phyloP scores from a whole-genome alignment of 495 filamentous ascomycete genomes.

The Apodospora peruviana region DNA sequence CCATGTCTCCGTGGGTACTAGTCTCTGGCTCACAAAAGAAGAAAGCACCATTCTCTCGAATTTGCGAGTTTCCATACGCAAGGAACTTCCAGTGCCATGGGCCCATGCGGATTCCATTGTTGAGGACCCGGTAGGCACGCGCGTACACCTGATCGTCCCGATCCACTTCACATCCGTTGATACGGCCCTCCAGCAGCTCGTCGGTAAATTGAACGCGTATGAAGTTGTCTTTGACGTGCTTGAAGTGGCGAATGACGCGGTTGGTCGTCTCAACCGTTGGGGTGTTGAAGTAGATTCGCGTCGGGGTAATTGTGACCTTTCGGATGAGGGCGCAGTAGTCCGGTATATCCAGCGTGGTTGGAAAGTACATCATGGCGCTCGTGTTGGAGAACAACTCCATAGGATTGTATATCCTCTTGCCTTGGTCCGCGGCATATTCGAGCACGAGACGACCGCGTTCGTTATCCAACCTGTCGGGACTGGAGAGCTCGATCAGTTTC shows the following conservation, averaged over 20 bases:
- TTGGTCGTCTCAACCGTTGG: slow-evolving; percentile 85
- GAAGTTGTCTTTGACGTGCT: slow-evolving; percentile 67
- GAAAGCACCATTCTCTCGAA: slow-evolving; percentile 87
- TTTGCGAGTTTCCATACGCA: slow-evolving; percentile 92
- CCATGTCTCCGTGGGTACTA: slow-evolving; percentile 49
- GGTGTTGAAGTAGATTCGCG: slow-evolving; percentile 68
- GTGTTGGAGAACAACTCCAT: slow-evolving; percentile 64
- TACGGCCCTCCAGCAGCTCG: slow-evolving; percentile 52
- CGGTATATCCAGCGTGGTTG: slow-evolving; percentile 52
- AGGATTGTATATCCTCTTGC: slow-evolving; percentile 58
- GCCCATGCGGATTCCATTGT: slow-evolving; percentile 76
- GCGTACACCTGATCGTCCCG: slow-evolving; percentile 68
- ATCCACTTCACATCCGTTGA: slow-evolving; percentile 35
- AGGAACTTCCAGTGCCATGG: slow-evolving; percentile 82
- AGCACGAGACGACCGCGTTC: slow-evolving; percentile 33
- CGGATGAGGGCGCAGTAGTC: slow-evolving; percentile 68
- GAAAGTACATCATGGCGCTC: slow-evolving; percentile 37
- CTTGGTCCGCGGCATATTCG: slow-evolving; percentile 38
- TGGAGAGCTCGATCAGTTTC: slow-evolving; percentile 46
- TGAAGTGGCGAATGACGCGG: slow-evolving; percentile 70
- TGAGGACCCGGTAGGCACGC: slow-evolving; percentile 64
- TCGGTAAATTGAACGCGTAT: slow-evolving; percentile 90
- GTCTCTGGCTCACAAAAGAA: slow-evolving; percentile 54
- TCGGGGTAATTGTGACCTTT: slow-evolving; percentile 75
- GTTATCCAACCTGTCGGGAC: slow-evolving; percentile 4